Evolutionary conservation across 1,284 basidiomycete species (phyloP).

Genomic region (Melampsora americana): DNA sequence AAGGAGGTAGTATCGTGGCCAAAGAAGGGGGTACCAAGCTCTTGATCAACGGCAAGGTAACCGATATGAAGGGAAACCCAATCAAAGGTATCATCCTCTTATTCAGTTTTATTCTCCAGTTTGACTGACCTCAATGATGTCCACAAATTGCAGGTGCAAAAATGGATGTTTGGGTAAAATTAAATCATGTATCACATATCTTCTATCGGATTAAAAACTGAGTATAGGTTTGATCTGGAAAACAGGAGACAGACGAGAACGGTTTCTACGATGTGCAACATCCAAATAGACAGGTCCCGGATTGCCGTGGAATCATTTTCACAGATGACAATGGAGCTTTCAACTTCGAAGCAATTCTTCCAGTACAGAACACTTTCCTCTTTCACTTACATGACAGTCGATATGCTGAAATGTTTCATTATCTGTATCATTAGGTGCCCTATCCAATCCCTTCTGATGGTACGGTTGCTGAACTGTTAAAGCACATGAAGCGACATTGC

Average conservation of each 20-base stretch:
- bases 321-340: conserved; percentile 67
- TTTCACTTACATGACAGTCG: conserved; percentile 34
- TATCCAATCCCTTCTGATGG: conserved; percentile 70
- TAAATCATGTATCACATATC: not conserved
- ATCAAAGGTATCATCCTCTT: conserved; percentile 18
- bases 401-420: not conserved
- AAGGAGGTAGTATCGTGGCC: conserved; percentile 65
- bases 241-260: conserved; percentile 69
- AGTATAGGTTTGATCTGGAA: not conserved
- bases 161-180: conserved; percentile 55
- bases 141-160: conserved; percentile 52
- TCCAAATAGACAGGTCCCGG: conserved; percentile 62
- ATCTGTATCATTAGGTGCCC: conserved; percentile 50
- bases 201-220: too few relatives aligned
- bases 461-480: conserved; percentile 67
- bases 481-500: conserved; percentile 66
- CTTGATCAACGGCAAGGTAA: conserved; percentile 70
- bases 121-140: not conserved
- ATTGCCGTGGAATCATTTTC: conserved; percentile 71
- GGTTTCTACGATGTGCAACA: conserved; percentile 68
- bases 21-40: conserved; percentile 78
- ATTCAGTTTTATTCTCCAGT: not conserved
- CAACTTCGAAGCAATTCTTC: conserved; percentile 71
- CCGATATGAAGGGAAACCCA: conserved; percentile 66
- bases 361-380: conserved; percentile 59